Percentiles rank a stretch among this genome's conserved stretches.
phyloP scores from a whole-genome alignment of 2,329 filamentous ascomycete species.

The Grosmannia clavigera region DNA sequence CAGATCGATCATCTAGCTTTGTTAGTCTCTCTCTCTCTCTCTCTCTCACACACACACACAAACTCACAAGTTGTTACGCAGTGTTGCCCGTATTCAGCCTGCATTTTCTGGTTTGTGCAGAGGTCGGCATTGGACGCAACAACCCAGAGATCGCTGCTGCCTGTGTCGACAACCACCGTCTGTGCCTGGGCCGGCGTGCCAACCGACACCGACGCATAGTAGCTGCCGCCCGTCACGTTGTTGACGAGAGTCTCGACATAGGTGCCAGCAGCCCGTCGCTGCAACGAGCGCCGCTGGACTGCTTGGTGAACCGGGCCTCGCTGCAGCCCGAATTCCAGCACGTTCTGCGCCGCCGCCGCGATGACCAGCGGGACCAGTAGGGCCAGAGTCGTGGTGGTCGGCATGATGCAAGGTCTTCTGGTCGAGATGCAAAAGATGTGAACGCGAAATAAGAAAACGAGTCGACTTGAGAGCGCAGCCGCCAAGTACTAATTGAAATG shows the following conservation, averaged over 20 bases:
- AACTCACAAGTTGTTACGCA: conserved; percentile 30
- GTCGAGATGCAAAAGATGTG: too few species aligned
- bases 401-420: background rate
- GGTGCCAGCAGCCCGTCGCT: conserved; percentile 12
- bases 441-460: background rate
- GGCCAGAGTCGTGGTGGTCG: background rate
- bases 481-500: too few species aligned
- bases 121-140: conserved; percentile 25
- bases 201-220: conserved; percentile 43
- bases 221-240: conserved; percentile 41
- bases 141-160: conserved; percentile 52
- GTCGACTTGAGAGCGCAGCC: background rate
- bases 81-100: conserved; percentile 21
- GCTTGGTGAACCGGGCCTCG: conserved; percentile 3
- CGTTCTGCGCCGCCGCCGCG: conserved; percentile 5
- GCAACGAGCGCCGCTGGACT: conserved; percentile 12
- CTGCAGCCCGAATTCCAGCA: conserved; percentile 13
- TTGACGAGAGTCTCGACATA: conserved; percentile 33
- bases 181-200: conserved; percentile 46
- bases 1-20: conserved; percentile 24
- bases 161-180: conserved; percentile 47
- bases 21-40: background rate
- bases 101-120: conserved; percentile 24
- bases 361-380: background rate
- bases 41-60: too few species aligned